Base-by-base conservation (phyloP, 2,329 filamentous ascomycete genomes). In the Cadophora sp. region DNA sequence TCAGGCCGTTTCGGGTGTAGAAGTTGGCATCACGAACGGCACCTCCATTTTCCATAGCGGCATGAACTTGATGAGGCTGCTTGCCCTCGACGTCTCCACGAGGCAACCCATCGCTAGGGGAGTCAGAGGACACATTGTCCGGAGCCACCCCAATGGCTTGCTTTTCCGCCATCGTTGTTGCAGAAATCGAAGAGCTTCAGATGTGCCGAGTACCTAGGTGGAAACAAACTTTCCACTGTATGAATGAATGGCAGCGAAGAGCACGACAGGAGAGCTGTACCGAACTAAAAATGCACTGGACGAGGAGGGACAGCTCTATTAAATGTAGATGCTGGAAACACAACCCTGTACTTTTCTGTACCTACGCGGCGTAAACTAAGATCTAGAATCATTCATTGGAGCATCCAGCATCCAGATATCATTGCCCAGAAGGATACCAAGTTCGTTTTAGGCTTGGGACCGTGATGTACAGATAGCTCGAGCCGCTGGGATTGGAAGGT, bases 1-100 rank as follows among this genome's bases (percentile, higher is more conserved):
- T 64, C 41, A 64, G 33, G 2, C 62, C 62, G 58, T 64, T 64
- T 48, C 62, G 50, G 20, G 62, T 64, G n/a, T 48, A 50, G 62
- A 64, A 64, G 41, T 64, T 48, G 6, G 39, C 39, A 45, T 48
- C 27, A 47, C 62, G 62, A 50, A 41, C 43, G 24, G 24, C 27
- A 5, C 58, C 58, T 22, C 41, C 58, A 60, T 36, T 60, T 1
- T 60, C 11, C 41, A 60, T 60, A 56, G 50, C 36, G 22, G 20
- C 18, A 14, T 64, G 43, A 36, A 30, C 41, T 36, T 43, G 33
- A 48, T 58, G 36, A 11, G 39, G 4, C 48, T 45, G 62, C 62
- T 64, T 64, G 16, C 50, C 62, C 51, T 64, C 62, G 24, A 64
- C 18, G 45, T 63, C 61, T 22, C 43, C 24, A 11, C 43, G 41